Evolutionary conservation across 371 early-diverging fungal genomes (phyloP), one percentile per base, ranked within the genome.

Genomic region (Lichtheimia ramosa): DNA sequence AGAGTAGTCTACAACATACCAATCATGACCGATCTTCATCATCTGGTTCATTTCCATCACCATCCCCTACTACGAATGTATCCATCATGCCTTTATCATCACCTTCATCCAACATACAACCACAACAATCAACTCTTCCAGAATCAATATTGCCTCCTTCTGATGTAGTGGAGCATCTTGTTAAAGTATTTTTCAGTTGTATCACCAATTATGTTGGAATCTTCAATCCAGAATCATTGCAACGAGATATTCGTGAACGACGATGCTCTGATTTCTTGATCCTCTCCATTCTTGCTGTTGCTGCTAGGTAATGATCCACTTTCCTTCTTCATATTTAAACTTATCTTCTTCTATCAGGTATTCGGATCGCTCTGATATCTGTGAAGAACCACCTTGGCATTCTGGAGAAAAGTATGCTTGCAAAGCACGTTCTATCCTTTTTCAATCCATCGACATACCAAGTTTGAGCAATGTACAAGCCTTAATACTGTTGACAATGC

Each of bases 111-210:
- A 34, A 34, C 34, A 34, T 34, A 2, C 34, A 34, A 34, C 34
- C 34, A 34, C 34, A 43, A 40, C 53, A 24, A 43, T 51, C 18
- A 2, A 46, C 2, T 5, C 46, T n/a, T 1, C n/a, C 3, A 46
- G 25, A 23, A 52, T 25, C 54, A 5, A 14, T 27, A 13, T 40
- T 71, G 3, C 80, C 77, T 2, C 68, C 79, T 8, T 60, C 64
- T 48, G 75, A 80, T 18, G 63, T 82, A n/a, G 63, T 82, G 21
- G 68, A 81, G 20, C 86, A 83, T 68, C 71, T 82, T 4, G 59
- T 83, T n/a, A 66, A 77, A 7, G 65, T 84, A 3, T 88, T 69
- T 56, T 86, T 85, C 55, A 76, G 73, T 20, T 67, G 75, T 16
- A 56, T 83, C 10, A 82, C 77, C 40, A 64, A 62, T 20, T 64